Base-by-base conservation (phyloP, 2,329 filamentous ascomycete species). In the Diaporthe capsici region DNA sequence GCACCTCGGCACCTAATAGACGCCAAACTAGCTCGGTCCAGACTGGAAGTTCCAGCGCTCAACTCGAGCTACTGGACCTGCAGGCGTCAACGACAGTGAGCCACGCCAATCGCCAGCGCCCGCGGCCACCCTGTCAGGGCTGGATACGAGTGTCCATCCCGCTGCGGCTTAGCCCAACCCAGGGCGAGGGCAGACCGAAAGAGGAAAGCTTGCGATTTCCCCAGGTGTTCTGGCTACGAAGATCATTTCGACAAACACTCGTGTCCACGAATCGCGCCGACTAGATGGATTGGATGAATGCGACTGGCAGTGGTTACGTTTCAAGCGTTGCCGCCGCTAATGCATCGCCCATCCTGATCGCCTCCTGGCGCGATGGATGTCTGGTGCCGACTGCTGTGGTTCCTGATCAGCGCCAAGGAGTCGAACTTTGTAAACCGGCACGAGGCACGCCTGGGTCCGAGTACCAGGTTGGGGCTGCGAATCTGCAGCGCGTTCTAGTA, bases 141-240 rank as follows among this genome's bases (percentile, higher is more conserved):
- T 31, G 42, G 47, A 17, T 9, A 51, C 53, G 47, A 17, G 12
- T 20, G 63, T 10, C 63, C n/a, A 25, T 17, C 47, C 65, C 34
- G 31, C 34, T 39, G 31, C 3, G 65, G 65, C 65, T 39, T 68
- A 68, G 44, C 20, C 12, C 3, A 13, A 17, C 47, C n/a, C 65
- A 68, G 37, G 65, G 25, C 25, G 58, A 71, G 55, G 55, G 44
- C 73, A 65, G 25, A 75, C 57, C 67, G 73, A 63, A 75, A 10
- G 57, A 71, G 73, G 73, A 72, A 75, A 75, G 65, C 68, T 75
- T 75, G 73, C 73, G 73, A 75, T 55, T 28, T 61, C 25, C 53
- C 63, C 44, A 20, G 44, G 22, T 25, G 13, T 44, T 53, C 44
- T 37, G 15, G 8, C n/a, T 17, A 15, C 34, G n/a, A 12, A 39